Evolutionary conservation across 2,329 filamentous ascomycete genomes (phyloP), one percentile per base, ranked within the genome.

Genomic region (Davidsoniella australis): DNA sequence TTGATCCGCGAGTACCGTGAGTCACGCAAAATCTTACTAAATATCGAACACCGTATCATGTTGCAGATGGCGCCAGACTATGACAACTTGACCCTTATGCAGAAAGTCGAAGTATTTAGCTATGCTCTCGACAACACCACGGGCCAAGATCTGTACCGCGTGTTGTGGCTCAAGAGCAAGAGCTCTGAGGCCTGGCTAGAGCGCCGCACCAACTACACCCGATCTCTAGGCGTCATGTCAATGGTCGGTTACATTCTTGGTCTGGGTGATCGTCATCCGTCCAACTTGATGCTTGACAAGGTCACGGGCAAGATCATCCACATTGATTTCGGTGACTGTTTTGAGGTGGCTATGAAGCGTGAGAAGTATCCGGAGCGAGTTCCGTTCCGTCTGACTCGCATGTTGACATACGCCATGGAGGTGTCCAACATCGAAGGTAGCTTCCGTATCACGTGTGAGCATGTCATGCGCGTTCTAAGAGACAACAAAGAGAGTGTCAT

Each of bases 171-270:
- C 57, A 98, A 98, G 76, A 94, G 86, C 61, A 95, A 95, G 71
- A 94, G 85, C 54, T 95, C 89, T 0, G 91, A 99, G 64, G 83
- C 89, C 2, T 99, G 91, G 91, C 78, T 99, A 33, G 91, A 96
- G 64, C 77, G 91, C 41, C 82, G 91, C 48, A 98, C 93, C n/a
- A 98, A 94, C 62, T 99, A 98, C 67, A 98, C 91, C 16, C 82
- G 91, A 51, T 96, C 89, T 1, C 72, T 98, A 2, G 91, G 86
- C 57, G 91, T 98, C 59, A 99, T 98, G 91, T 95, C 87, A n/a
- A 98, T 99, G 87, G 91, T 96, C n/a, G 91, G 91, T 55, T 99
- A 99, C 64, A 96, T 99, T 56, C 78, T 99, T 18, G 93, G 91
- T 53, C 72, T 99, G 12, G 91, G 91, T 49, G 91, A 99, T 67